These are phyloP conservation scores for Phaeosphaeriaceae sp. DNA, from an alignment of 2,329 filamentous ascomycete species.

Conservation along the genomic window DNA sequence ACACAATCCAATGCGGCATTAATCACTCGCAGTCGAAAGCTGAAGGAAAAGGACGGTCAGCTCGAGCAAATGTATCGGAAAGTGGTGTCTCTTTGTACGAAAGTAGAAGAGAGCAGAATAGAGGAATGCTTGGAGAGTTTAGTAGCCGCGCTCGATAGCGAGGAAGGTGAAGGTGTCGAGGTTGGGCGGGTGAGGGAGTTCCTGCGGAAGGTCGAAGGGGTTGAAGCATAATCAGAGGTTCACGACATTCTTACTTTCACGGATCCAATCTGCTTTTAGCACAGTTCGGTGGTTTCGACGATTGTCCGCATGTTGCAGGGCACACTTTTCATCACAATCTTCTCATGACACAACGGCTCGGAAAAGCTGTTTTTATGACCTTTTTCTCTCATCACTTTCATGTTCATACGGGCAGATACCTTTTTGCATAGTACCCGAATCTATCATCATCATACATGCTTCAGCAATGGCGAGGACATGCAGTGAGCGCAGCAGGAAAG, in stretches of 20 bases:
- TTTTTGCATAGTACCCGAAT: neutral
- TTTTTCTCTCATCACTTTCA: neutral
- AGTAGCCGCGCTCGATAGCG: slow-evolving; percentile 87
- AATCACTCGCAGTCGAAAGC: slow-evolving; percentile 69
- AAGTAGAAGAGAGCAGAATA: slow-evolving; percentile 77
- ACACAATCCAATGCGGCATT: slow-evolving; percentile 72
- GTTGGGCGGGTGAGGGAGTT: slow-evolving; percentile 80
- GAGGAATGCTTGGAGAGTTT: slow-evolving; percentile 81
- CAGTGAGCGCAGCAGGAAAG: no score
- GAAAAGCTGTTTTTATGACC: neutral
- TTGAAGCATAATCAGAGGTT: slow-evolving; percentile 37
- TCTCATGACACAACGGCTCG: neutral
- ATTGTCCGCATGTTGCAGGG: neutral
- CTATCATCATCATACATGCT: no score
- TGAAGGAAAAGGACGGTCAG: slow-evolving; percentile 82
- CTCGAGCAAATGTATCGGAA: slow-evolving; percentile 87
- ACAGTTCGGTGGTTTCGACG: neutral
- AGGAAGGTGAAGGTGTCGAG: slow-evolving; percentile 72
- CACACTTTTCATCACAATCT: no score
- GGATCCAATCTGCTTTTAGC: neutral
- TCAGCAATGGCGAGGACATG: no score
- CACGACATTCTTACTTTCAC: neutral
- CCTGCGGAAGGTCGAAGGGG: slow-evolving; percentile 76
- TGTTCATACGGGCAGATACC: neutral
- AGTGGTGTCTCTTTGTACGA: slow-evolving; percentile 86